Conservation (phyloP, 2,329 filamentous ascomycete genomes). For the Cladophialophora yegresii region DNA sequence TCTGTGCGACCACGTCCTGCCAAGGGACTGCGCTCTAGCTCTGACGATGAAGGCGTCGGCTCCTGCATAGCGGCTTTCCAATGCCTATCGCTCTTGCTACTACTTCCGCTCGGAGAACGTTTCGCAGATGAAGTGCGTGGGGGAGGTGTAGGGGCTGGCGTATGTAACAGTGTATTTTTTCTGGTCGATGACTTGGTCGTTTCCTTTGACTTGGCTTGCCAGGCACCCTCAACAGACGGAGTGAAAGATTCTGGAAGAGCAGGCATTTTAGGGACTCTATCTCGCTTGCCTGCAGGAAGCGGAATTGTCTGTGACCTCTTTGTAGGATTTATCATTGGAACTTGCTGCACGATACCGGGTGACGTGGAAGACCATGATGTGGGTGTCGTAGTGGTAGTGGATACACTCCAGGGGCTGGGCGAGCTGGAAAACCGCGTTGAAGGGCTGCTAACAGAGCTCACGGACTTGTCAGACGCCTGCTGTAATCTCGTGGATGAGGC, state of each 20-base stretch:
- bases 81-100: conserved; percentile 28
- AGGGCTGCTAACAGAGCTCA: conserved; percentile 35
- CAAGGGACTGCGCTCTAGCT: conserved; percentile 20
- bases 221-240: not conserved
- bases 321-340: conserved; percentile 23
- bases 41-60: conserved; percentile 15
- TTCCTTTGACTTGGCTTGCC: conserved; percentile 25
- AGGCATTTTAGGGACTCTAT: conserved; percentile 32
- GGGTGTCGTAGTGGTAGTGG: conserved; percentile 47
- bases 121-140: conserved; percentile 36
- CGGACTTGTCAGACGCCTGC: conserved; percentile 27
- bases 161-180: conserved; percentile 39
- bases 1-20: conserved; percentile 33
- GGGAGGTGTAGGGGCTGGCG: conserved; percentile 35
- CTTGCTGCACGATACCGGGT: conserved; percentile 48
- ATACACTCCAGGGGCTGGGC: conserved; percentile 36
- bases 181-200: conserved; percentile 39
- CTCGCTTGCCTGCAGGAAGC: conserved; percentile 23
- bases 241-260: conserved; percentile 20
- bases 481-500: conserved; percentile 20
- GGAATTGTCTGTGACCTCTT: conserved; percentile 32
- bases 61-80: conserved; percentile 6
- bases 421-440: conserved; percentile 35
- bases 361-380: conserved; percentile 55
- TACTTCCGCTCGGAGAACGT: conserved; percentile 29